These are phyloP conservation scores for Huntiella moniliformis DNA, from an alignment of 2,329 filamentous ascomycete genomes.

Conservation along the genomic window DNA sequence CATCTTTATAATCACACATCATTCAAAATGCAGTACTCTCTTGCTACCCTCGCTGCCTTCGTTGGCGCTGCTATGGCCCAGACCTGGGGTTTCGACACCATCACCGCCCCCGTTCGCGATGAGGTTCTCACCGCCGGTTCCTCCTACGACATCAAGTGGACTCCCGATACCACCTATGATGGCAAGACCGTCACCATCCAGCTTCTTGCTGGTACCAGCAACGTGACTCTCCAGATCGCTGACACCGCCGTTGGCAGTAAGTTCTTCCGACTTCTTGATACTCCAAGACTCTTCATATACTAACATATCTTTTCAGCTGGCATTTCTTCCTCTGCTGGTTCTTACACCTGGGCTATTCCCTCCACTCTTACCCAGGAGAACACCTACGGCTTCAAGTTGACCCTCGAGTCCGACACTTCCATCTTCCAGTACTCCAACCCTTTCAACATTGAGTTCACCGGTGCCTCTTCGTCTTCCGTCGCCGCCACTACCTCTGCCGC, in stretches of 20 bases:
- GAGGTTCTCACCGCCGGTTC: constrained; percentile 29
- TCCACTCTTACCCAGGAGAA: constrained; percentile 24
- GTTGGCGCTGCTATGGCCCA: constrained; percentile 35
- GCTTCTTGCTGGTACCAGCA: constrained; percentile 33
- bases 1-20: constrained; percentile 3
- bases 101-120: constrained; percentile 27
- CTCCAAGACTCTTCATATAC: background rate
- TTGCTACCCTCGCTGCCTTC: constrained; percentile 26
- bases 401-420: constrained; percentile 25
- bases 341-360: constrained; percentile 33
- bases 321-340: constrained; percentile 26
- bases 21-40: constrained; percentile 35
- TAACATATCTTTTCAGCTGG: constrained; percentile 20
- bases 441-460: constrained; percentile 30
- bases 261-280: constrained; percentile 20
- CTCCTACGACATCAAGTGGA: constrained; percentile 33
- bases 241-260: constrained; percentile 27
- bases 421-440: constrained; percentile 45
- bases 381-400: constrained; percentile 40
- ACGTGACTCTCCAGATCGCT: constrained; percentile 21
- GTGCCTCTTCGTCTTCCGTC: constrained; percentile 12
- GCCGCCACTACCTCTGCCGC: constrained; percentile 8
- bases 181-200: constrained; percentile 30
- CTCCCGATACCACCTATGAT: constrained; percentile 21
- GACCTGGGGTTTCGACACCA: constrained; percentile 35